Evolutionary conservation across 169 alveolate genomes (phyloP).

Genomic region (Eimeria sp.): DNA sequence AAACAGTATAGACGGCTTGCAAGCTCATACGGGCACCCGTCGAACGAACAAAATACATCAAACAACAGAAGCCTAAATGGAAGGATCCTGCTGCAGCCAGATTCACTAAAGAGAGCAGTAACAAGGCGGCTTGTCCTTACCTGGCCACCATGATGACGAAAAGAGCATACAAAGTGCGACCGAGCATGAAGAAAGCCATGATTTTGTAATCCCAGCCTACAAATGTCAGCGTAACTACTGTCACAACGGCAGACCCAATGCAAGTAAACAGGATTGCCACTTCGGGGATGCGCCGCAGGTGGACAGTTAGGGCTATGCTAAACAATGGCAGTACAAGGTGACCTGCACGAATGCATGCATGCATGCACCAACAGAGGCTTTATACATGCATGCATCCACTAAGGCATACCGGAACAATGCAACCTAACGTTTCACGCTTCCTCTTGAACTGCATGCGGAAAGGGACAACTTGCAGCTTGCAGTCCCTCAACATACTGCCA

Average conservation of each 20-base stretch:
- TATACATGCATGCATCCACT: neutral
- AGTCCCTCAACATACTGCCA: slow-evolving; percentile 3
- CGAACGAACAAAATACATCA: neutral
- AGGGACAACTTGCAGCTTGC: neutral
- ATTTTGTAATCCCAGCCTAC: slow-evolving; percentile 50
- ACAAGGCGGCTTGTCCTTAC: neutral
- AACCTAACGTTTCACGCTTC: neutral
- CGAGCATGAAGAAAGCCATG: slow-evolving; percentile 10
- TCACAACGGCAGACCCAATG: slow-evolving; percentile 20
- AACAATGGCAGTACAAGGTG: slow-evolving; percentile 48
- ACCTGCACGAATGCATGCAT: slow-evolving; percentile 25
- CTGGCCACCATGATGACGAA: slow-evolving; percentile 58
- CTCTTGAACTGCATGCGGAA: neutral
- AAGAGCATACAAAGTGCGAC: slow-evolving; percentile 27
- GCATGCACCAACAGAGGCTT: neutral
- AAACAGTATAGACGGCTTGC: neutral
- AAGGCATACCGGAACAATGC: neutral
- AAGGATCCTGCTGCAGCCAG: neutral
- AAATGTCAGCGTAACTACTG: slow-evolving; percentile 9
- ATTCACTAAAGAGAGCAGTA: neutral
- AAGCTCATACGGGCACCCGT: neutral
- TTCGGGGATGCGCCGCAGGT: slow-evolving; percentile 60
- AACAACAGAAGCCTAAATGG: neutral
- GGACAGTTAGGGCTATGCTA: slow-evolving; percentile 40
- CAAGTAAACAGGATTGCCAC: neutral